Evolutionary conservation across 768 basidiomycete genomes (phyloP).

Genomic region (Suillus luteus): DNA sequence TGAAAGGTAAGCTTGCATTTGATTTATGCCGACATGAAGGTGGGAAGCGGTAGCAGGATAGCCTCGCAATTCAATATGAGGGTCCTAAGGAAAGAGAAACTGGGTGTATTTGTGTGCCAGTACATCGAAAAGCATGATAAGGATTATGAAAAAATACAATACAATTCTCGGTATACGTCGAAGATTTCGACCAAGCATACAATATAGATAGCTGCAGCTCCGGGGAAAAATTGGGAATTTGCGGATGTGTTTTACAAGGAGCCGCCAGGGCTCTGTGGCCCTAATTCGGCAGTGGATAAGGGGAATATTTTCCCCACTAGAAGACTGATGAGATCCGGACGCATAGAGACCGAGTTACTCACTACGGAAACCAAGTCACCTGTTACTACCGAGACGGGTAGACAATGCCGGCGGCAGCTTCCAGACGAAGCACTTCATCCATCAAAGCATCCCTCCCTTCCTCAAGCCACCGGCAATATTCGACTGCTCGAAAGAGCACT

Average conservation of each 20-base stretch:
- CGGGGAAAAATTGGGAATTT: not conserved
- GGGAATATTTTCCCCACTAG: not conserved
- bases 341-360: not conserved
- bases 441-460: slow-evolving; percentile 72
- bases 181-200: not conserved
- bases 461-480: slow-evolving; percentile 86
- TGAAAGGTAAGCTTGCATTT: not conserved
- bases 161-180: slow-evolving; percentile 1
- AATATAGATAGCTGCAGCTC: not conserved
- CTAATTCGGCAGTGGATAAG: not conserved
- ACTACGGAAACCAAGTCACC: not conserved
- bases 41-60: not conserved
- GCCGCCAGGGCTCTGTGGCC: not conserved
- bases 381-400: slow-evolving; percentile 1
- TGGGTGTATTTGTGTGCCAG: not conserved
- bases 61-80: not conserved
- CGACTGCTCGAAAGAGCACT: slow-evolving; percentile 82
- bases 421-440: slow-evolving; percentile 67
- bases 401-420: slow-evolving; percentile 62
- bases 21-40: not conserved
- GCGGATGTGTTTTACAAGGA: not conserved
- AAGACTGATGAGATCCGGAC: slow-evolving; percentile 1
- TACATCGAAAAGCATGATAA: not conserved
- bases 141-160: slow-evolving; percentile 3
- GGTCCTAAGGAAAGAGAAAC: too few relatives aligned